Percentiles rank a stretch among this genome's conserved stretches.
Conservation (phyloP, 495 filamentous ascomycete species). For the Aspergillus saccharolyticus region DNA sequence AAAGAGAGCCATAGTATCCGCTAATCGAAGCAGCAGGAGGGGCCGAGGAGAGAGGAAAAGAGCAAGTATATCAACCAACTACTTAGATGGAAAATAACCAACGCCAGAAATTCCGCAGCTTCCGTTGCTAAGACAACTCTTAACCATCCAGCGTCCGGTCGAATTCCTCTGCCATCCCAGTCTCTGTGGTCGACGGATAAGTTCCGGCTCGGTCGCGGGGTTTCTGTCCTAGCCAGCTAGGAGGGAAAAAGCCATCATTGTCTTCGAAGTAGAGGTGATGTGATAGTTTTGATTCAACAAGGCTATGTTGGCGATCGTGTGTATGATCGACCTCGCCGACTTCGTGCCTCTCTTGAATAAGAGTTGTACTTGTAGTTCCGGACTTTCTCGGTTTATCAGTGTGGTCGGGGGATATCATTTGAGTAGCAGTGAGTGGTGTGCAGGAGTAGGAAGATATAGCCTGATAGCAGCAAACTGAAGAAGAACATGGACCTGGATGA, state of each 20-base stretch:
- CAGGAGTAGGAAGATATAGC: neutral
- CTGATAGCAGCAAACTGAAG: neutral
- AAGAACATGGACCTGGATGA: too few species aligned
- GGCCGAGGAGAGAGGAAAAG: too few species aligned
- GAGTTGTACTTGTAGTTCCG: neutral
- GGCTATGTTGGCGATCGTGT: neutral
- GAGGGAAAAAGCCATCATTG: constrained; percentile 41
- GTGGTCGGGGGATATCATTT: neutral
- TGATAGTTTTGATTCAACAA: constrained; percentile 11
- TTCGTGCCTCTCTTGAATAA: neutral
- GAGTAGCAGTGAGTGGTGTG: neutral
- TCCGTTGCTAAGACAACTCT: neutral
- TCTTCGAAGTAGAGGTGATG: constrained; percentile 41
- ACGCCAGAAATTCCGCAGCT: too few species aligned
- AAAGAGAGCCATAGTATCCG: too few species aligned
- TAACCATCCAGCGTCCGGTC: neutral
- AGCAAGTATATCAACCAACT: too few species aligned
- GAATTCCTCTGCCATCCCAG: neutral
- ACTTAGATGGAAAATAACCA: too few species aligned
- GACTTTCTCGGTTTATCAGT: neutral
- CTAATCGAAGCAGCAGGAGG: too few species aligned
- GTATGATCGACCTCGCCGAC: neutral
- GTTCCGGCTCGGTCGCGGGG: constrained; percentile 1
- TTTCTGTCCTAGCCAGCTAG: constrained; percentile 28
- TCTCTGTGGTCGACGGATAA: neutral